These are phyloP conservation scores for Escovopsis sp. DNA, from an alignment of 2,329 filamentous ascomycete genomes.

Conservation along the genomic window DNA sequence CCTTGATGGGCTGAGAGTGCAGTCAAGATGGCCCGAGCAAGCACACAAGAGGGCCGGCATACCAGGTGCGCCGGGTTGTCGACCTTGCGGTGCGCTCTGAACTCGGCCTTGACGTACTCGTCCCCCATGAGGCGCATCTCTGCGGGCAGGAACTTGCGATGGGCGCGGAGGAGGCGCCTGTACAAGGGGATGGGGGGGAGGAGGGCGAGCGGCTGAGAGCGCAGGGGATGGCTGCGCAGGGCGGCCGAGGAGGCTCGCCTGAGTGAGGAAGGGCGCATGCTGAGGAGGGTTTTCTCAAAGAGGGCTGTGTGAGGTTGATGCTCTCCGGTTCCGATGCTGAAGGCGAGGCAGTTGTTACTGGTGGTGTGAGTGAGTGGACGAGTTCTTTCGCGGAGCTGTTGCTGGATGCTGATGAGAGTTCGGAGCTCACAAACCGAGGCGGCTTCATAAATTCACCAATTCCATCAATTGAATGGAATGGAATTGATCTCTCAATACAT, in stretches of 20 bases:
- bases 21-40: neutral
- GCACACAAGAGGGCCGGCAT: slow-evolving; percentile 15
- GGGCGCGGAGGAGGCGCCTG: slow-evolving; percentile 70
- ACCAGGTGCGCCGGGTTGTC: slow-evolving; percentile 91
- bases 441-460: no score
- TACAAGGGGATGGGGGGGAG: slow-evolving; percentile 84
- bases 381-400: no score
- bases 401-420: no score
- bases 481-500: no score
- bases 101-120: slow-evolving; percentile 86
- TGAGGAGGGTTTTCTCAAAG: slow-evolving; percentile 3
- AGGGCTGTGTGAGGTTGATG: slow-evolving; percentile 9
- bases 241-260: slow-evolving; percentile 24
- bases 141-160: slow-evolving; percentile 59
- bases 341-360: neutral
- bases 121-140: slow-evolving; percentile 78
- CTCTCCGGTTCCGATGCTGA: neutral
- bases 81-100: slow-evolving; percentile 64
- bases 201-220: slow-evolving; percentile 43
- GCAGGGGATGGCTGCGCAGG: slow-evolving; percentile 18
- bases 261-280: slow-evolving; percentile 3
- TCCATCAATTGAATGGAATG: no score
- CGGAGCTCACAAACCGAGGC: no score
- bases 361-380: neutral
- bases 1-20: neutral